Percentiles rank a stretch among this genome's conserved stretches.
Conservation (phyloP, 768 basidiomycete genomes). For the Pleurotus pulmonarius region DNA sequence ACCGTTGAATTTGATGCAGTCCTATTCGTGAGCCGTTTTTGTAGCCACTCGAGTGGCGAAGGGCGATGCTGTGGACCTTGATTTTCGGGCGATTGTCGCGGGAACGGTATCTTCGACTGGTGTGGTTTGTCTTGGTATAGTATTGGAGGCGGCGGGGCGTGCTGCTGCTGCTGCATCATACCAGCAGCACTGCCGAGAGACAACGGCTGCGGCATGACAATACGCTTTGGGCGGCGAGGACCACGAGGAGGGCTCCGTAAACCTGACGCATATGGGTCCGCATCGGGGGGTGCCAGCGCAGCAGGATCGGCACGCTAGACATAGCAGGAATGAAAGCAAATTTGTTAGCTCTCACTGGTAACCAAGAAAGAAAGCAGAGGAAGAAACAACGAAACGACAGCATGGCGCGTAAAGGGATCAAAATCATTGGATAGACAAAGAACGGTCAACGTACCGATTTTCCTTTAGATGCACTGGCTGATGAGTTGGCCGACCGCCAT, state of each 20-base stretch:
- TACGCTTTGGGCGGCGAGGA: not conserved
- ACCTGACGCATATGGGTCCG: not conserved
- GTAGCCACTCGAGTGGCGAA: conserved; percentile 2
- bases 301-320: not conserved
- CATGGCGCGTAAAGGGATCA: not conserved
- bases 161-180: not conserved
- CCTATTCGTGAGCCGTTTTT: not conserved
- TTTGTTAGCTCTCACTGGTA: not conserved
- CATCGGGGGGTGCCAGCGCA: not conserved
- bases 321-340: not conserved
- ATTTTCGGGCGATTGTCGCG: not conserved
- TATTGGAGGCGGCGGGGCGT: conserved; percentile 7
- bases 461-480: not conserved
- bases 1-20: not conserved
- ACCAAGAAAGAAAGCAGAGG: not conserved
- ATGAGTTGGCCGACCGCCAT: not conserved
- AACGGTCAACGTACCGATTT: not conserved
- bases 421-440: not conserved
- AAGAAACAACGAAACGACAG: not conserved
- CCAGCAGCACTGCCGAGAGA: not conserved
- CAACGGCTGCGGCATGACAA: conserved; percentile 2
- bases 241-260: not conserved
- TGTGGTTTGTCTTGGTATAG: not conserved
- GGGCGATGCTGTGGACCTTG: not conserved
- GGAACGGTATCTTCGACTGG: not conserved